phyloP scores from a whole-genome alignment of 2,329 filamentous ascomycete genomes.

The Aureobasidium sp. region DNA sequence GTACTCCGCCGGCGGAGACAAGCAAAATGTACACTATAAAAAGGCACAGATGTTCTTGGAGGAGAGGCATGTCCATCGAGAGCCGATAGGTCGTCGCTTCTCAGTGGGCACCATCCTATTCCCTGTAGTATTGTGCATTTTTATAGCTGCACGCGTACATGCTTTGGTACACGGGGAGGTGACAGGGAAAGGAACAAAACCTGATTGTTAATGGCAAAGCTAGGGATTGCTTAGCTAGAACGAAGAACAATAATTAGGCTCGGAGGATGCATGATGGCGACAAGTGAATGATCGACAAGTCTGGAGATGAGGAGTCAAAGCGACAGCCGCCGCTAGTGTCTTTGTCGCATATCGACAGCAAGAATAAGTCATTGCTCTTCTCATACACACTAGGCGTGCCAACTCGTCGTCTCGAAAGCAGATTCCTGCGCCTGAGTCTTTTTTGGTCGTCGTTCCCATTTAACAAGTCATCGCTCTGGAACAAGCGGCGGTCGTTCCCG shows the following conservation, averaged over 20 bases:
- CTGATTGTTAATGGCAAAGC: neutral
- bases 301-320: neutral
- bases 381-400: neutral
- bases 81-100: too few relatives aligned
- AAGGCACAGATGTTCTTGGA: too few relatives aligned
- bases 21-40: too few relatives aligned
- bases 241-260: neutral
- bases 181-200: neutral
- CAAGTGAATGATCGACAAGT: neutral
- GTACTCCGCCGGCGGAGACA: too few relatives aligned
- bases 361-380: neutral
- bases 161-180: too few relatives aligned
- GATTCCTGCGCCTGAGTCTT: neutral
- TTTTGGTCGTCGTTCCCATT: neutral
- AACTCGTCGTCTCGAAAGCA: neutral
- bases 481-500: neutral
- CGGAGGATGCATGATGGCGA: constrained; percentile 3
- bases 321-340: neutral
- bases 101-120: too few relatives aligned
- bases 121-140: too few relatives aligned
- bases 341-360: neutral
- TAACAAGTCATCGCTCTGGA: neutral
- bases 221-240: neutral
- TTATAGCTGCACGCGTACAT: too few relatives aligned
- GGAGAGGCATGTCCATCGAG: too few relatives aligned